phyloP scores from a whole-genome alignment of 176 grass and related monocot species.

The Hyparrhenia diplandra region DNA sequence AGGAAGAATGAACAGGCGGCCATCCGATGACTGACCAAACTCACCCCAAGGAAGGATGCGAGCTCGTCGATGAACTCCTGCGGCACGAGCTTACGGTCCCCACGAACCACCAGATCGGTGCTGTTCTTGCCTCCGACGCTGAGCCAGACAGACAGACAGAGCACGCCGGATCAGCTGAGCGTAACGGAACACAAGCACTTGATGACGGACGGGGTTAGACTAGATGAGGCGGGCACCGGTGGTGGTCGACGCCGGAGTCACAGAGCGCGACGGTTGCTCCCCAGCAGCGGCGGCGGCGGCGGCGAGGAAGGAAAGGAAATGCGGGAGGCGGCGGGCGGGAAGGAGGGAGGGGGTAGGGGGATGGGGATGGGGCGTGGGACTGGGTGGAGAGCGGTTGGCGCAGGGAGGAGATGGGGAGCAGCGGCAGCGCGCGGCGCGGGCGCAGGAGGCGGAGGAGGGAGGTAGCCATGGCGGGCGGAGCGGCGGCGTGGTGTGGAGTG shows the following conservation, averaged over 20 bases:
- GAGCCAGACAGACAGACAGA: conserved; percentile 7
- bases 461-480: conserved; percentile 40
- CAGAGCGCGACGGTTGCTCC: conserved; percentile 34
- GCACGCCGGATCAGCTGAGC: neutral
- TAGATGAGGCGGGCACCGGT: conserved; percentile 17
- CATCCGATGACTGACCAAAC: neutral
- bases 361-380: conserved; percentile 11
- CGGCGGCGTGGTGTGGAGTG: no score
- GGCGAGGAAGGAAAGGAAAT: conserved; percentile 49
- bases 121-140: conserved; percentile 64
- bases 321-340: conserved; percentile 16
- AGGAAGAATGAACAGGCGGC: neutral
- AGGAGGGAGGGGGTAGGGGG: neutral
- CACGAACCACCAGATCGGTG: conserved; percentile 52
- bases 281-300: conserved; percentile 21
- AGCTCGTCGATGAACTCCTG: conserved; percentile 72
- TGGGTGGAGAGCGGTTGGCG: conserved; percentile 25
- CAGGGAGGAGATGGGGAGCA: conserved; percentile 27
- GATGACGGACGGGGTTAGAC: no score
- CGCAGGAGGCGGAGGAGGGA: conserved; percentile 26
- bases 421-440: conserved; percentile 34
- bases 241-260: conserved; percentile 47
- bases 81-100: conserved; percentile 47
- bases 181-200: neutral
- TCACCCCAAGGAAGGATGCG: conserved; percentile 65